A percentile compares a stretch with the other conserved stretches of the same genome.
Evolutionary conservation across 2,329 filamentous ascomycete genomes (phyloP).

Genomic region (Onygenales sp.): DNA sequence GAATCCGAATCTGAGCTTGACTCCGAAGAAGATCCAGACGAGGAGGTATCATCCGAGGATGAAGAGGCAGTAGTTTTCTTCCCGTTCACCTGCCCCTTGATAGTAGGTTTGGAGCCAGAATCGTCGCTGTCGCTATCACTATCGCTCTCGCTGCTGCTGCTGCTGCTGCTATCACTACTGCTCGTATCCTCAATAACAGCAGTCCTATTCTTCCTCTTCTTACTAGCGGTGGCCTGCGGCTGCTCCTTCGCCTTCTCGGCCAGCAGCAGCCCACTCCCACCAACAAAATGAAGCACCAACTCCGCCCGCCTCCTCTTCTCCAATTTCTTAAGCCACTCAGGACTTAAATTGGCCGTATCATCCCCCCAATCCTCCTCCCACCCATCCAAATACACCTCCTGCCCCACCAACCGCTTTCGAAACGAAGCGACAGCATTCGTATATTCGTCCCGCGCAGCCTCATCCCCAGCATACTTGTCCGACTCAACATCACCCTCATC

Average conservation of each 20-base stretch:
- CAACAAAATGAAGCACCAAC: conserved; percentile 26
- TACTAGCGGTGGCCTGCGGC: conserved; percentile 1
- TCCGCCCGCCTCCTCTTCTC: conserved; percentile 30
- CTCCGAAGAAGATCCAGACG: not conserved
- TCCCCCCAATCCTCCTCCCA: conserved; percentile 15
- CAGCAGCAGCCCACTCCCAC: conserved; percentile 11
- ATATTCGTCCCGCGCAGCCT: conserved; percentile 18
- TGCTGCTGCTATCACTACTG: conserved; percentile 24
- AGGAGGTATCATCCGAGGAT: not conserved
- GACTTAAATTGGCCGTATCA: conserved; percentile 11
- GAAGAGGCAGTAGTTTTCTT: not conserved
- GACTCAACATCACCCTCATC: conserved; percentile 21
- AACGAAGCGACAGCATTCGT: conserved; percentile 47
- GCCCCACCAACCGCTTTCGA: conserved; percentile 18
- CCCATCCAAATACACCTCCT: conserved; percentile 17
- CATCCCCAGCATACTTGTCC: conserved; percentile 10
- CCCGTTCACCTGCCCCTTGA: not conserved
- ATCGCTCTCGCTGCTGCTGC: conserved; percentile 19
- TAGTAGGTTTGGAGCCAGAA: not conserved
- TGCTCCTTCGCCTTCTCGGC: not conserved
- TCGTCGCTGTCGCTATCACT: conserved; percentile 13
- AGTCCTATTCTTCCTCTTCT: conserved; percentile 25
- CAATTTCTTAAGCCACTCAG: conserved; percentile 17
- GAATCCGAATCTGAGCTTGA: conserved; percentile 5
- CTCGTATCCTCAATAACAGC: conserved; percentile 33